A percentile compares a stretch with the other conserved stretches of the same genome.
Conservation (phyloP, 2,329 filamentous ascomycete species). For the Sclerotinia sclerotiorum region DNA sequence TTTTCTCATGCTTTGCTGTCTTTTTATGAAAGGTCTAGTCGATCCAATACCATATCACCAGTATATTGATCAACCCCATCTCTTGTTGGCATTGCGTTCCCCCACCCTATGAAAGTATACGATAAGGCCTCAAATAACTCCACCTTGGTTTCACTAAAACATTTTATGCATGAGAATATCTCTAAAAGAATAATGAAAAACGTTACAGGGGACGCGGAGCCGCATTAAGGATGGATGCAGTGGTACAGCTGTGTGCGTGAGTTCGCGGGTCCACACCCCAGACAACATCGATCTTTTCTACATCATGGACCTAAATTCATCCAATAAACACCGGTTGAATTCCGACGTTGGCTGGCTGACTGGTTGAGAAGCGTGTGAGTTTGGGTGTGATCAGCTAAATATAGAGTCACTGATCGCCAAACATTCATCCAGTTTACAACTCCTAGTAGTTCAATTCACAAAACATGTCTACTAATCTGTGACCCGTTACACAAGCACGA, state of each 20-base stretch:
- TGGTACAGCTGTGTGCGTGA: not conserved
- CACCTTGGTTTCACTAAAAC: not conserved
- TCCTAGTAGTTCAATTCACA: too few relatives aligned
- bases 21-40: conserved; percentile 10
- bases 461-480: too few relatives aligned
- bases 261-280: not conserved
- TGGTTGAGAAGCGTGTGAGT: too few relatives aligned
- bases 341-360: too few relatives aligned
- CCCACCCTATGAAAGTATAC: conserved; percentile 13
- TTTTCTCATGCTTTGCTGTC: conserved; percentile 20
- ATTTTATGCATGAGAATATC: not conserved
- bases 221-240: not conserved
- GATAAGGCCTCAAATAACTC: conserved; percentile 17
- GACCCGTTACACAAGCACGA: too few relatives aligned
- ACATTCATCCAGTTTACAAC: too few relatives aligned
- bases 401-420: too few relatives aligned
- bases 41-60: conserved; percentile 20
- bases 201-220: not conserved
- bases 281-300: not conserved
- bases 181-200: not conserved
- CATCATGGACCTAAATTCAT: too few relatives aligned
- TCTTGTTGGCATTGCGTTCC: conserved; percentile 21
- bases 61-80: conserved; percentile 17
- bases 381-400: too few relatives aligned
- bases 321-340: too few relatives aligned